Percentiles rank a stretch among this genome's conserved stretches.
These are phyloP conservation scores for Tetrapisispora phaffii DNA, from an alignment of 805 yeast genomes.

Conservation along the genomic window DNA sequence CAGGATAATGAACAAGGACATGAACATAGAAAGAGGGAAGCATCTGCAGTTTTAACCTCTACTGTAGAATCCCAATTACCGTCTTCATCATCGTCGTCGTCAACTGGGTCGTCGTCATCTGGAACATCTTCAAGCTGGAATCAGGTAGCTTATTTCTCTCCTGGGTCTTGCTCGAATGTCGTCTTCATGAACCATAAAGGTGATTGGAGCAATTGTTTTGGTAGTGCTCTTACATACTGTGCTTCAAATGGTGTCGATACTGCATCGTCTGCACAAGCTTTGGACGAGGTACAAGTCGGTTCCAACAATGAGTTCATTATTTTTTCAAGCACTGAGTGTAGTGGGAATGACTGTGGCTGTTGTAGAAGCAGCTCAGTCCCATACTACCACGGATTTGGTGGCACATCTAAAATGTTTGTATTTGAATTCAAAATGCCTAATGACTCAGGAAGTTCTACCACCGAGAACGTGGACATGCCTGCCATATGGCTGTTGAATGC, in stretches of 20 bases:
- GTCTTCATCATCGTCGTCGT: conserved; percentile 18
- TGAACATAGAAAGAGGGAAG: conserved; percentile 43
- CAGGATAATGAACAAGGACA: conserved; percentile 30
- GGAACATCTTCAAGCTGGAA: conserved; percentile 42
- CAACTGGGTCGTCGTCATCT: conserved; percentile 24
- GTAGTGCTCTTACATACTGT: conserved; percentile 83
- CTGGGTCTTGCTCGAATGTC: conserved; percentile 61
- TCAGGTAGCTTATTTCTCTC: conserved; percentile 63
- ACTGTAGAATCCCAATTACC: neutral
- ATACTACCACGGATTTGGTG: conserved; percentile 91
- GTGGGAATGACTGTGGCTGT: conserved; percentile 62
- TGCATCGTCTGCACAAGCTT: conserved; percentile 56
- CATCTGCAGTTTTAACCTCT: conserved; percentile 34
- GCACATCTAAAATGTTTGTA: conserved; percentile 72
- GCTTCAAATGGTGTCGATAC: conserved; percentile 68
- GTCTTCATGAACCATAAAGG: conserved; percentile 83
- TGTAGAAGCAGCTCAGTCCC: conserved; percentile 71
- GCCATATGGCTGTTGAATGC: conserved; percentile 95
- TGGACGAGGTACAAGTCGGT: conserved; percentile 55
- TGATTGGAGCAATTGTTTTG: conserved; percentile 73
- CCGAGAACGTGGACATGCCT: conserved; percentile 82
- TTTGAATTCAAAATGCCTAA: conserved; percentile 93
- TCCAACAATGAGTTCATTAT: conserved; percentile 76
- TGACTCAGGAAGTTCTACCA: conserved; percentile 38
- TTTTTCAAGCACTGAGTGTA: conserved; percentile 59